Conservation (phyloP, 257 asterid genomes). For the Solanum piurae region DNA sequence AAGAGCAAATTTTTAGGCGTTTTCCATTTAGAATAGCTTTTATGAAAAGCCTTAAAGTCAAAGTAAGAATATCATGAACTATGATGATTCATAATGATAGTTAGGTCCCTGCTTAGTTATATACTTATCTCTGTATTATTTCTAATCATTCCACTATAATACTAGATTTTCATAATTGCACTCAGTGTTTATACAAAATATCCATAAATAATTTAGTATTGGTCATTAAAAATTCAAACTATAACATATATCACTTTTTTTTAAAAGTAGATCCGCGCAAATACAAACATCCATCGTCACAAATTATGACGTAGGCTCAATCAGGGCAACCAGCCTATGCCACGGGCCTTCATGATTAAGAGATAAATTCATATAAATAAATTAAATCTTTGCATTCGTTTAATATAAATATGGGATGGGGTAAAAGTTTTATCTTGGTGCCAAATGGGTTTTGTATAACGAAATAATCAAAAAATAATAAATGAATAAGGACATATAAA, state of each 20-base stretch:
- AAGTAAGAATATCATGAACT: neutral
- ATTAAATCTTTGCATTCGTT: neutral
- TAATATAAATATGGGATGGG: neutral
- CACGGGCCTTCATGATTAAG: neutral
- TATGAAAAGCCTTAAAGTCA: neutral
- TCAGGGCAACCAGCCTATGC: neutral
- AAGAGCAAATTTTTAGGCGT: neutral
- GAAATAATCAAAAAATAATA: neutral
- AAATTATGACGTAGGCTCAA: neutral
- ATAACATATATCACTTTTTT: neutral
- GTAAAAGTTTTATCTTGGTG: neutral
- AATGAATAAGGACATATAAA: neutral
- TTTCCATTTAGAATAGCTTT: neutral
- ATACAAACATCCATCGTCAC: neutral
- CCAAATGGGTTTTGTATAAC: neutral
- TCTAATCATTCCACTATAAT: neutral
- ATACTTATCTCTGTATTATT: neutral
- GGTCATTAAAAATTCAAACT: neutral
- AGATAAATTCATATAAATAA: neutral
- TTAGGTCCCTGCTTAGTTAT: neutral
- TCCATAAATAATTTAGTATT: neutral
- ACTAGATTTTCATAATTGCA: neutral
- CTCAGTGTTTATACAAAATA: neutral
- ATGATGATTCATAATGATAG: neutral
- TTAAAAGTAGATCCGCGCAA: fast-evolving